Evolutionary conservation across 106 monocot species (phyloP).

Genomic region (Chionographis japonica): DNA sequence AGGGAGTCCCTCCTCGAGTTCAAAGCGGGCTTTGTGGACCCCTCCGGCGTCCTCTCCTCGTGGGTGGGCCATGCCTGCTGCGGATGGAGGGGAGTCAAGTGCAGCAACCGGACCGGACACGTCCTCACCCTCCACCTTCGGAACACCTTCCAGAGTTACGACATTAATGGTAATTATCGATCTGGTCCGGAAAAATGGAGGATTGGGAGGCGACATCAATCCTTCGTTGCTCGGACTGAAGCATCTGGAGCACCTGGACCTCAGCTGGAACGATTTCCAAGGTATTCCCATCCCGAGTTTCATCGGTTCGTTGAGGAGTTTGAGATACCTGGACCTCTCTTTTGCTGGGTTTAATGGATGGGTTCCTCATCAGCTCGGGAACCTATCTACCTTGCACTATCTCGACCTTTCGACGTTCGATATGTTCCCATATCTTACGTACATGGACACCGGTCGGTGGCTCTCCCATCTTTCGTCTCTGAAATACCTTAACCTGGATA

Average conservation of each 20-base stretch:
- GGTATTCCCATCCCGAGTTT: conserved; percentile 9
- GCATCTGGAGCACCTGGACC: conserved; percentile 26
- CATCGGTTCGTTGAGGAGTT: conserved; percentile 11
- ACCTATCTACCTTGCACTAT: too few species aligned
- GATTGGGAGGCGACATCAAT: background rate
- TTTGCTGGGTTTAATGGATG: background rate
- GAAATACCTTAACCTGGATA: background rate
- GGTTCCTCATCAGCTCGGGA: conserved; percentile 19
- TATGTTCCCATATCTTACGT: too few species aligned
- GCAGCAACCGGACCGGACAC: conserved; percentile 24
- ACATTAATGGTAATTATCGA: too few species aligned
- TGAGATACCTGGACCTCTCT: conserved; percentile 29
- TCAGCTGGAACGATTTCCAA: conserved; percentile 25
- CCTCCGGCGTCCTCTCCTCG: conserved; percentile 16
- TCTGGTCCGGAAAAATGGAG: too few species aligned
- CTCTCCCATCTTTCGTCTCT: conserved; percentile 9
- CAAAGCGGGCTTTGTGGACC: conserved; percentile 16
- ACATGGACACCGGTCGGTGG: background rate
- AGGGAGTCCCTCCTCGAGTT: conserved; percentile 29
- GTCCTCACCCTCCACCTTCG: conserved; percentile 34
- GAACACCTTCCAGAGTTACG: too few species aligned
- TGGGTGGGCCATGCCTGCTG: conserved; percentile 41
- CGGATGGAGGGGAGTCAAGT: conserved; percentile 29
- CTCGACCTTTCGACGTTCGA: background rate
- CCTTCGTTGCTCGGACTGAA: background rate